Base-by-base conservation (phyloP, 371 early-diverging fungal species). In the Saksenaea oblongispora region DNA sequence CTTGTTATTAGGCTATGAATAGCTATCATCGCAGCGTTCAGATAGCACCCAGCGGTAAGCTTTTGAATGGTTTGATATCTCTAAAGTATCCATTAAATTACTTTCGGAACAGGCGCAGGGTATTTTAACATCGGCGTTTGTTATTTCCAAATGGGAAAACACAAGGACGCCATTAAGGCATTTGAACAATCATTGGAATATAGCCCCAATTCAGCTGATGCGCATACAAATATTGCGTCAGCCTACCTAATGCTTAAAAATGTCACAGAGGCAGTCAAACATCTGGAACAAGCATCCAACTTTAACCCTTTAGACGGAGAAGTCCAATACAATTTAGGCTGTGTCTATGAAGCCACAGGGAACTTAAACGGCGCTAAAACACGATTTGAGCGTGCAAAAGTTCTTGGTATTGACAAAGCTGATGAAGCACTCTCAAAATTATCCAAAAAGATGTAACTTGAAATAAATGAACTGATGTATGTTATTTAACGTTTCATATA, bases 171-270 rank as follows among this genome's bases (percentile, higher is more conserved):
- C 5, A 75, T 91, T 44, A 70, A 81, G 13, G 67, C 87, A 7
- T 95, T 92, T 84, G 73, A 89, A 58, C 71, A 83, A 17, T 90
- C 94, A 0, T 65, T 95, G 27, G 83, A 86, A 39, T 67, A 88
- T 34, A 73, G 82, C n/a, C 89, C 92, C 0, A 69, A 79, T 61
- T 82, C 84, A 31, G 82, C 90, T 0, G 95, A 95, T 73, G 92
- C 89, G 17, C 92, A 92, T 62, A 91, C 92, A 64, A 95, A 93
- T 71, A 73, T 93, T 28, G 95, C 93, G 1, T 91, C 89, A n/a
- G 82, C 87, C 7, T 86, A 87, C 56, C 83, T 90, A 51, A 82
- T 91, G 73, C 63, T 84, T 34, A 82, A 87, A 55, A 80, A 87
- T 27, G 83, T 90, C 56, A 28, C 71, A n/a, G 73, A 73, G 7